Evolutionary conservation across 495 filamentous ascomycete species (phyloP).

Genomic region (Clohesyomyces aquaticus): DNA sequence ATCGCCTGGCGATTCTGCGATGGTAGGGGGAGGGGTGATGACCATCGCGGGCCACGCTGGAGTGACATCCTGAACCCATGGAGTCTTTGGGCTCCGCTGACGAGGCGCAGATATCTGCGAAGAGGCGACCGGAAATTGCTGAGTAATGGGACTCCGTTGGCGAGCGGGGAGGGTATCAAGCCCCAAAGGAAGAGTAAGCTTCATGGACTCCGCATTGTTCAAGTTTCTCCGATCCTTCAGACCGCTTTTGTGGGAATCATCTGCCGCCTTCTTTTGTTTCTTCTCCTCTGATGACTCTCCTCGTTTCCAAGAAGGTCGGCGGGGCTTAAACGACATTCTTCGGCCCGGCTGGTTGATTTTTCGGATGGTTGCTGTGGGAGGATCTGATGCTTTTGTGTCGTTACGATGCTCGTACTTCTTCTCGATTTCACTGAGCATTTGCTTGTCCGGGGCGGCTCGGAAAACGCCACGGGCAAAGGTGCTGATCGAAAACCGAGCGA

Average conservation of each 20-base stretch:
- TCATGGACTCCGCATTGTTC: conserved; percentile 20
- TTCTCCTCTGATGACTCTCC: not conserved
- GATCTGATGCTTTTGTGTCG: not conserved
- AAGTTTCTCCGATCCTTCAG: conserved; percentile 33
- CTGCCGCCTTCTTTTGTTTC: not conserved
- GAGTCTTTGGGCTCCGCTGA: conserved; percentile 32
- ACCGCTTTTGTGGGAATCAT: conserved; percentile 3
- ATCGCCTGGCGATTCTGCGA: not conserved
- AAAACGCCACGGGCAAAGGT: not conserved
- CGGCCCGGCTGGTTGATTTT: not conserved
- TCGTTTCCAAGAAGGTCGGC: not conserved
- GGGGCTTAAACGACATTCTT: not conserved
- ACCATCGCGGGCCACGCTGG: not conserved
- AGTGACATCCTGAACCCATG: conserved; percentile 6
- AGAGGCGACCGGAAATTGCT: not conserved
- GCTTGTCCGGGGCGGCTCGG: not conserved
- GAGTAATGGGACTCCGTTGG: conserved; percentile 10
- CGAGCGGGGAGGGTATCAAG: conserved; percentile 26
- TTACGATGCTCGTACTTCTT: not conserved
- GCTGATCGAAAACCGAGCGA: not conserved
- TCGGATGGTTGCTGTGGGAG: not conserved
- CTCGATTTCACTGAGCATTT: not conserved
- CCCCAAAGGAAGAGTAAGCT: conserved; percentile 22
- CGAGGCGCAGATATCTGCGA: conserved; percentile 6
- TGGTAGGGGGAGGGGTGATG: not conserved